Evolutionary conservation across 139 green algal genomes (phyloP).

Genomic region (Chlamydomonas sp.): DNA sequence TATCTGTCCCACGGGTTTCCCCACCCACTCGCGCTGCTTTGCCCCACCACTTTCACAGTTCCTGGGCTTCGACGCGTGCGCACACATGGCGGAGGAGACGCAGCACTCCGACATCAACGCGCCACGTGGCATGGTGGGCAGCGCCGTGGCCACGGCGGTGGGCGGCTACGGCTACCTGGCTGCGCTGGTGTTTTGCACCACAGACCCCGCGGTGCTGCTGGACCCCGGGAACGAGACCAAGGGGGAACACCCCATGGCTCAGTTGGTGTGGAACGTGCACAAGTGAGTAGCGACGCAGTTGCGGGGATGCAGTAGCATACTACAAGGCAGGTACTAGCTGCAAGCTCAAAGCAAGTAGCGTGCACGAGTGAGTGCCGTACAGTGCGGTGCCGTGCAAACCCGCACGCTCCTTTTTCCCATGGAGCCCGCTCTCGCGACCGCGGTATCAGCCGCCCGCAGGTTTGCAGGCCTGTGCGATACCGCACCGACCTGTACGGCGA

Average conservation of each 20-base stretch:
- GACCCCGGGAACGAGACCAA: background rate
- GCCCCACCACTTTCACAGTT: background rate
- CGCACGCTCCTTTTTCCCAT: no score
- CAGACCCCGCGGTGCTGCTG: background rate
- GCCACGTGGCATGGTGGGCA: constrained; percentile 13
- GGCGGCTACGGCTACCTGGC: constrained; percentile 7
- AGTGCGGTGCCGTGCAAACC: background rate
- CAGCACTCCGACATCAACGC: constrained; percentile 27
- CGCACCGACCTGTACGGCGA: background rate
- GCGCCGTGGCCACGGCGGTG: background rate
- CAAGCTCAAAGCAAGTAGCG: no score
- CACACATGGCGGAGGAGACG: constrained; percentile 28
- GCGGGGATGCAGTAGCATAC: background rate
- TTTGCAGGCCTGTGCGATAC: no score
- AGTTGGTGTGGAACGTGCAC: constrained; percentile 39
- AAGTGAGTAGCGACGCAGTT: background rate
- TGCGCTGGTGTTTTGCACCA: background rate
- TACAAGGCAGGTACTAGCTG: background rate
- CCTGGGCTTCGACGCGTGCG: constrained; percentile 23
- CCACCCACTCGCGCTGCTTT: background rate
- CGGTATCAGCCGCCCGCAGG: no score
- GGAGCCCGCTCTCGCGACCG: no score
- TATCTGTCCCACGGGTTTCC: background rate
- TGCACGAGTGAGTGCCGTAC: background rate
- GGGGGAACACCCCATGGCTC: constrained; percentile 10